Conservation (phyloP, 2,329 filamentous ascomycete genomes). For the Alternaria sp. region DNA sequence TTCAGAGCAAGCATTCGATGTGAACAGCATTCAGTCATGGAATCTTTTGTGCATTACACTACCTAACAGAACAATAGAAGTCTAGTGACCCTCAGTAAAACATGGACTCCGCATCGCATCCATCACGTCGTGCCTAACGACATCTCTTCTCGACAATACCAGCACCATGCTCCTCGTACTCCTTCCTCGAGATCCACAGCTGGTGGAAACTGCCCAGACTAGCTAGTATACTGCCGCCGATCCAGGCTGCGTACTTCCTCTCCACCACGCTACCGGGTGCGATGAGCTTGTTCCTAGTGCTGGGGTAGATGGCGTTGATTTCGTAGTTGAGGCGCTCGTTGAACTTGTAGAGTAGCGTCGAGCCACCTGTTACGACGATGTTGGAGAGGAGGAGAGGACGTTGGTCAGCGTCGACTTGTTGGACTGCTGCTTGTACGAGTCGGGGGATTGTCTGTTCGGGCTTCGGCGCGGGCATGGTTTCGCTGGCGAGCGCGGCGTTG, state of each 20-base stretch:
- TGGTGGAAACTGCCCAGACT: constrained; percentile 98
- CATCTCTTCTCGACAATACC: constrained; percentile 95
- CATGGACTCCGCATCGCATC: not conserved
- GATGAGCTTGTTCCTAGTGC: constrained; percentile 84
- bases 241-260: constrained; percentile 91
- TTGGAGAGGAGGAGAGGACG: constrained; percentile 83
- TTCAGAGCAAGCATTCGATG: not conserved
- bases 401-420: constrained; percentile 86
- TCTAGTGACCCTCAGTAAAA: not conserved
- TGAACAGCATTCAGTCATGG: not conserved
- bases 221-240: constrained; percentile 93
- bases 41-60: not conserved
- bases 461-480: constrained; percentile 61
- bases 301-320: constrained; percentile 80
- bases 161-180: constrained; percentile 94
- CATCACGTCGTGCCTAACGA: constrained; percentile 64
- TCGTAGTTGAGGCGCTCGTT: constrained; percentile 89
- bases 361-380: constrained; percentile 90
- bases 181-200: constrained; percentile 98
- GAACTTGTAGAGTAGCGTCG: constrained; percentile 86
- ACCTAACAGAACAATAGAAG: not conserved
- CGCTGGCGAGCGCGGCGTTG: constrained; percentile 68
- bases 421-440: constrained; percentile 78
- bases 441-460: constrained; percentile 82
- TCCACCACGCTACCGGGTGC: constrained; percentile 86